Evolutionary conservation across 1,284 basidiomycete genomes (phyloP).

Genomic region (Erythrobasidium hasegawianum): DNA sequence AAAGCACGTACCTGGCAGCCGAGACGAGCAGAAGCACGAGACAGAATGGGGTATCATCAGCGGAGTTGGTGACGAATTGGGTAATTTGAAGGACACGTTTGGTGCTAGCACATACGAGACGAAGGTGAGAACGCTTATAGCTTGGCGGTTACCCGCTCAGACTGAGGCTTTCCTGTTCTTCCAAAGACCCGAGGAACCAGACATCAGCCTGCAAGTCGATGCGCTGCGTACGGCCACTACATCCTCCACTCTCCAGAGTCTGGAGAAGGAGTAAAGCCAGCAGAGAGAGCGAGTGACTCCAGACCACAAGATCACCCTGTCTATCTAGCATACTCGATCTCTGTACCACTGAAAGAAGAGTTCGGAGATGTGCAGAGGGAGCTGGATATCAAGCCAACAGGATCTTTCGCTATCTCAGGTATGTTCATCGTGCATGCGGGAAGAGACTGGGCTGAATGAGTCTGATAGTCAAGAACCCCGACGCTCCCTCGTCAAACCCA

Average conservation of each 20-base stretch:
- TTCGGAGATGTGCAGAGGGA: constrained; percentile 56
- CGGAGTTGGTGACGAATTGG: constrained; percentile 57
- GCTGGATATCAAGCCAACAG: constrained; percentile 54
- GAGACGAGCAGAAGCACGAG: constrained; percentile 50
- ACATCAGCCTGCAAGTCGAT: constrained; percentile 57
- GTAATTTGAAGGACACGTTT: constrained; percentile 56
- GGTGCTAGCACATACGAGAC: constrained; percentile 61
- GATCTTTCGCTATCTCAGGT: background rate
- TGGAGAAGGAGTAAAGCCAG: constrained; percentile 51
- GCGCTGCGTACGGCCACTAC: constrained; percentile 62
- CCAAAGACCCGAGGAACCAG: constrained; percentile 48
- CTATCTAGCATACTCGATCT: constrained; percentile 60
- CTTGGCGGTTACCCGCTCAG: no score
- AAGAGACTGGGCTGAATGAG: background rate
- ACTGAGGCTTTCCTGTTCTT: no score
- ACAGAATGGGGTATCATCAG: constrained; percentile 60
- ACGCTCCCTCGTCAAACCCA: constrained; percentile 51
- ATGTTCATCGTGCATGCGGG: background rate
- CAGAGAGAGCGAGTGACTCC: constrained; percentile 34
- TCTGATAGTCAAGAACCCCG: constrained; percentile 47
- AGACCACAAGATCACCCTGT: constrained; percentile 46
- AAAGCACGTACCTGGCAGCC: constrained; percentile 56
- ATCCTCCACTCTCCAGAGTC: constrained; percentile 59
- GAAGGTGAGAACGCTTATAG: no score
- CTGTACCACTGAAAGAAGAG: constrained; percentile 53